Evolutionary conservation across 2,329 filamentous ascomycete genomes (phyloP), one percentile per base, ranked within the genome.

Genomic region (Aspergillus piperis): DNA sequence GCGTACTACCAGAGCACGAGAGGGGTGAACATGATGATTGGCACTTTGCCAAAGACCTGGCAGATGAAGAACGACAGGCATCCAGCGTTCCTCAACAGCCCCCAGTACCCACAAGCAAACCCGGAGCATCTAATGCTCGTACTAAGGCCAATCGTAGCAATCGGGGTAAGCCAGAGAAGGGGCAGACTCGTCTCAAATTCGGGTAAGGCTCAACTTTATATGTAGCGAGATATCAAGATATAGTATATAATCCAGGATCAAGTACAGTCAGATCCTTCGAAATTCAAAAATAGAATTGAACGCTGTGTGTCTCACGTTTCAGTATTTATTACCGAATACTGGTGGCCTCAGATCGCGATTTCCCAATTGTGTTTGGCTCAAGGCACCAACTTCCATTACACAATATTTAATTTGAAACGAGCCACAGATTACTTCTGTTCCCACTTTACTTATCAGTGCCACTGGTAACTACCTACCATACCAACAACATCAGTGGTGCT

Each of bases 11-110:
- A 11, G 79, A 82, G 41, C 71, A 80, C 25, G 85, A 88, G 58
- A 83, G 84, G 67, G 84, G 88, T 65, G 93, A 90, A 76, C 95
- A 99, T 74, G 82, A 89, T 57, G 95, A 99, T 75, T 98, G 93
- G 89, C 95, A 99, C 77, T 89, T 96, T 77, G 95, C 95, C 49
- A 91, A 90, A 77, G 90, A 94, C 68, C 82, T 99, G 30, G 88
- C 93, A 65, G 84, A 87, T 59, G 82, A 89, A 66, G 84, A 89
- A 78, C 82, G 83, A 41, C 69, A 72, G 56, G 66, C 69, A 41
- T 66, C 69, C 5, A 66, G 62, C 25, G 64, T 51, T 49, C 62
- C 59, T 27, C 70, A 65, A 11, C 59, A 63, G 11, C 47, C 58
- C 47, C 52, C 59, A 10, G 64, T 58, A 7, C 30, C 65, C 8